A percentile compares a stretch with the other conserved stretches of the same genome.
Evolutionary conservation across 192 early-diverging fungal genomes (phyloP).

Genomic region (Rhizophagus prolifer): DNA sequence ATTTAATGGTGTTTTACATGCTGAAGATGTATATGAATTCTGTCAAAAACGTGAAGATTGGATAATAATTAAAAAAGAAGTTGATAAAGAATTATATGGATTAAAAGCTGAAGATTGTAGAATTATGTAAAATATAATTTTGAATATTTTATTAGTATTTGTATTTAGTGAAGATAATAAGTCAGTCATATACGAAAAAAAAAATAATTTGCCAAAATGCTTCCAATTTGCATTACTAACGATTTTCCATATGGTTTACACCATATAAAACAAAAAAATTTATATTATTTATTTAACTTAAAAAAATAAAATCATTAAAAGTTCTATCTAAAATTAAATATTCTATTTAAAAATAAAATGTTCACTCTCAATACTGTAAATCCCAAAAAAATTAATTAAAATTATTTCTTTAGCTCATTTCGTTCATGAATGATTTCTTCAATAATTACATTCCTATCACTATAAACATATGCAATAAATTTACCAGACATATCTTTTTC

Average conservation of each 20-base stretch:
- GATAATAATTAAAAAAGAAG: conserved; percentile 70
- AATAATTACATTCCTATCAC: background rate
- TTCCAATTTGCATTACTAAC: too few species aligned
- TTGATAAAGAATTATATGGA: conserved; percentile 61
- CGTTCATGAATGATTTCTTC: background rate
- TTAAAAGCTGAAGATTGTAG: conserved; percentile 41
- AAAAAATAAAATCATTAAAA: too few species aligned
- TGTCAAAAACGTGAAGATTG: conserved; percentile 75
- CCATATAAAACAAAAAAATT: too few species aligned
- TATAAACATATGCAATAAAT: background rate
- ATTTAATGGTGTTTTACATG: conserved; percentile 67
- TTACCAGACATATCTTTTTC: background rate
- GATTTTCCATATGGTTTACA: too few species aligned
- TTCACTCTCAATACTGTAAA: too few species aligned
- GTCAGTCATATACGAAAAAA: too few species aligned
- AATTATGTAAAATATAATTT: conserved; percentile 50
- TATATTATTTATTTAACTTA: too few species aligned
- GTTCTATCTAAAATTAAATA: too few species aligned
- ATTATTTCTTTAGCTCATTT: background rate
- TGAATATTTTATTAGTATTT: background rate
- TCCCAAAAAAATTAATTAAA: too few species aligned
- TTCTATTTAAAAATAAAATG: too few species aligned
- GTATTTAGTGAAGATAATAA: too few species aligned
- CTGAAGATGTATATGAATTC: conserved; percentile 86
- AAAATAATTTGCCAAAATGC: too few species aligned